Percentiles rank a stretch among this genome's conserved stretches.
Evolutionary conservation across 305 asterid genomes (phyloP).

Genomic region (Fraxinus ornus): DNA sequence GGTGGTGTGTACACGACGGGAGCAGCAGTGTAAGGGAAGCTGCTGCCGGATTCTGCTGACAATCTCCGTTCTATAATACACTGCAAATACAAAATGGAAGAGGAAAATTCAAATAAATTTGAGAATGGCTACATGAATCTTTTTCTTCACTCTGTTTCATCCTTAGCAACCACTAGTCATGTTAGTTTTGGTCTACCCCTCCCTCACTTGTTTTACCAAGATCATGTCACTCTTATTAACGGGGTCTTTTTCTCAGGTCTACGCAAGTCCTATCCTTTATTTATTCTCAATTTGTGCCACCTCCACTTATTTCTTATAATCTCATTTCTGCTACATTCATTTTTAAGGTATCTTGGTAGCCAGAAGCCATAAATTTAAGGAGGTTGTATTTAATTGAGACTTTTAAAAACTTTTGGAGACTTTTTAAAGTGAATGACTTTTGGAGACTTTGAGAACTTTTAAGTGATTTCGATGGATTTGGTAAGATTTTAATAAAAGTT

Average conservation of each 20-base stretch:
- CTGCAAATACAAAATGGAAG: conserved; percentile 43
- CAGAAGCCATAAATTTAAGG: not conserved
- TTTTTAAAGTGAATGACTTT: too few relatives aligned
- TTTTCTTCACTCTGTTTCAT: not conserved
- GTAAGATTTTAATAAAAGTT: too few relatives aligned
- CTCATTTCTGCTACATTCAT: too few relatives aligned
- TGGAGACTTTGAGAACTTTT: too few relatives aligned
- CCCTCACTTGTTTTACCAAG: not conserved
- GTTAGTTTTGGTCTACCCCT: not conserved
- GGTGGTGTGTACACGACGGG: conserved; percentile 62
- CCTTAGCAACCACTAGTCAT: not conserved
- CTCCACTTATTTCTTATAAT: too few relatives aligned
- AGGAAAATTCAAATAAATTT: not conserved
- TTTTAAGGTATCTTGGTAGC: not conserved
- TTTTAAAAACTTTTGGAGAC: too few relatives aligned
- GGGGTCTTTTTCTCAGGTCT: not conserved
- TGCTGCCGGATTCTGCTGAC: conserved; percentile 39
- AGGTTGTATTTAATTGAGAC: too few relatives aligned
- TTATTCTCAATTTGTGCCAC: not conserved
- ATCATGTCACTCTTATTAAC: not conserved
- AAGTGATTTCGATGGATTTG: too few relatives aligned
- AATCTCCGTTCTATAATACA: conserved; percentile 62
- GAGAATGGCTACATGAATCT: not conserved
- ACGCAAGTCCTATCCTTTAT: not conserved
- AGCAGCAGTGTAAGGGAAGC: conserved; percentile 79